Base-by-base conservation (phyloP, 805 yeast genomes). In the Starmerella geochares region DNA sequence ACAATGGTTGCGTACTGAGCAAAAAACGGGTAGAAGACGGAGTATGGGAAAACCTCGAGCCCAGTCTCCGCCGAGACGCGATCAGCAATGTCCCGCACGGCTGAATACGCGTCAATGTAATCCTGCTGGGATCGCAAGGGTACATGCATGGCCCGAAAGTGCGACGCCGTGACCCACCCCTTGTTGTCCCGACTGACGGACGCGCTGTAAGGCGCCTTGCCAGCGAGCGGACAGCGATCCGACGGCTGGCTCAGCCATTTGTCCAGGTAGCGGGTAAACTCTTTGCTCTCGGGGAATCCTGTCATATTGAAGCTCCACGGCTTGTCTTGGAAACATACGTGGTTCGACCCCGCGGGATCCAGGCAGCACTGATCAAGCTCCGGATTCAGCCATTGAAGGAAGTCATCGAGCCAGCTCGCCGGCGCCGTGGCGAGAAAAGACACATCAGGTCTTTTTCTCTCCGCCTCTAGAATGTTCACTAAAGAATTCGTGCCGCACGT, bases 371-470 rank as follows among this genome's bases (percentile, higher is more conserved):
- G 83, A 55, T 81, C 90, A 42, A 88, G 71, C 37, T 77, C 76
- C 0, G 98, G 98, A 60, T 87, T 87, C 52, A 88, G 68, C 83
- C 90, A 90, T 32, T 80, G 74, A 54, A 90, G 71, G 60, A 78
- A 90, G 62, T 92, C 96, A 66, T 90, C 98, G 46, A 88, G 69
- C 97, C 97, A 90, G 57, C 83, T 83, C 0, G 96, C 81, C 1
- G 86, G 76, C 0, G 97, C 95, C 41, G 86, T 92, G 1, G 77
- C 74, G 29, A 90, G 73, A 3, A 83, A 80, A 1, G 90, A 81
- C 10, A 69, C 58, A 2, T 75, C 68, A 0, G 81, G 71, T 31
- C 95, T 70, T 53, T 79, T 78, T 50, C 83, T 75, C 61, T 90
- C 98, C 63, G 86, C 88, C 58, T 87, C 95, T 38, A 90, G 64